phyloP scores from a whole-genome alignment of 306 rosid species.

The Cucumis sativus region DNA sequence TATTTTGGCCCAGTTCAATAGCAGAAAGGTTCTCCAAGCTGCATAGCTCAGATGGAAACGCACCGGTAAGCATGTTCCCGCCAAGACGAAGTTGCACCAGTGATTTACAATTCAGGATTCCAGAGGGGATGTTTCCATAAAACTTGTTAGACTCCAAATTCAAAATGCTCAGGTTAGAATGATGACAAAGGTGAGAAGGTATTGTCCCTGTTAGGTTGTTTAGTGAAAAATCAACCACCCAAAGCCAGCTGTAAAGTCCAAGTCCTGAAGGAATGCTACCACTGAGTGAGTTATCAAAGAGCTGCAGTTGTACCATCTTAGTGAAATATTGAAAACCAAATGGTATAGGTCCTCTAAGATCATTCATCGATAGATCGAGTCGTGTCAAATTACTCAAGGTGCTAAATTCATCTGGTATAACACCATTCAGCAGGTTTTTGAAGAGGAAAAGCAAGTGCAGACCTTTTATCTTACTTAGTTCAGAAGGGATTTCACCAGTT shows the following conservation, averaged over 20 bases:
- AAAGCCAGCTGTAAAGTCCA: conserved; percentile 53
- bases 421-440: conserved; percentile 75
- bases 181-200: conserved; percentile 63
- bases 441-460: conserved; percentile 66
- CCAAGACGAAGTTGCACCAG: conserved; percentile 54
- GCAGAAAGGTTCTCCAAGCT: conserved; percentile 57
- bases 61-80: conserved; percentile 60
- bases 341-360: conserved; percentile 68
- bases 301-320: conserved; percentile 61
- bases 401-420: conserved; percentile 61
- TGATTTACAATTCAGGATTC: conserved; percentile 45
- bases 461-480: conserved; percentile 56
- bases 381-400: conserved; percentile 44
- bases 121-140: conserved; percentile 54
- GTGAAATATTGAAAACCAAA: conserved; percentile 50
- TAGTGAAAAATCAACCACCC: conserved; percentile 91
- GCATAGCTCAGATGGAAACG: conserved; percentile 69
- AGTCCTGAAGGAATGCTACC: conserved; percentile 65
- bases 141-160: conserved; percentile 54
- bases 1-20: conserved; percentile 63
- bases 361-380: conserved; percentile 87
- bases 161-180: conserved; percentile 50
- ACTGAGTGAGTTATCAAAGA: conserved; percentile 57
- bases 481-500: conserved; percentile 59
- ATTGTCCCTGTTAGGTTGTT: conserved; percentile 57